Conservation (phyloP, 192 early-diverging fungal species). For the Anaeromyces robustus region DNA sequence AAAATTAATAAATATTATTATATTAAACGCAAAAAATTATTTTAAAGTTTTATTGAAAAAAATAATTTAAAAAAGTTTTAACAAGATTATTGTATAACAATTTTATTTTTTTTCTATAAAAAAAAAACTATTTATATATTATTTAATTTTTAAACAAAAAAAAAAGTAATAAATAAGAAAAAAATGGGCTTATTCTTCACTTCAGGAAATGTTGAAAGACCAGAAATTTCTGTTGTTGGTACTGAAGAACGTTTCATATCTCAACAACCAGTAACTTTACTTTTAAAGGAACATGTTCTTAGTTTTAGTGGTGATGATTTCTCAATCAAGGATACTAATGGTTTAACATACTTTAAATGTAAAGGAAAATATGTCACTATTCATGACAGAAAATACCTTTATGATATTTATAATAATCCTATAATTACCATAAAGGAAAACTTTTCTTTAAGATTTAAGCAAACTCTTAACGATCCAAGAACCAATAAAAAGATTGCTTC, state of each 20-base stretch:
- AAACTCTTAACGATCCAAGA: neutral
- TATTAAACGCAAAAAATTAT: too few species aligned
- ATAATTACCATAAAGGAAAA: neutral
- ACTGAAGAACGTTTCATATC: neutral
- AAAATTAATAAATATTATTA: too few species aligned
- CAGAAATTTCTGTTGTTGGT: neutral
- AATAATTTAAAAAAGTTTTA: too few species aligned
- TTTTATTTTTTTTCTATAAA: too few species aligned
- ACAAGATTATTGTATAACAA: too few species aligned
- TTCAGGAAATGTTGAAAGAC: neutral
- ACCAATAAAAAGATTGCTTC: neutral
- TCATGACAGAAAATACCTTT: neutral
- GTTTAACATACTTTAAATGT: neutral
- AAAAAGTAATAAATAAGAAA: neutral
- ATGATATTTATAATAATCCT: neutral
- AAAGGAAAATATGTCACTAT: neutral
- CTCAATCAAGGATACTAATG: neutral
- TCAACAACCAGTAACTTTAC: neutral
- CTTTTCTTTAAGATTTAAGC: neutral
- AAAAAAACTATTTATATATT: too few species aligned
- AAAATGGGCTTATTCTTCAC: neutral
- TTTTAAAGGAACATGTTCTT: neutral
- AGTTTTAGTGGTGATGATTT: neutral
- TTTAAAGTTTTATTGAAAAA: too few species aligned
- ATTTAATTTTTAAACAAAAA: neutral